Evolutionary conservation across 345 rosid genomes (phyloP).

Genomic region (Eucalyptus decipiens): DNA sequence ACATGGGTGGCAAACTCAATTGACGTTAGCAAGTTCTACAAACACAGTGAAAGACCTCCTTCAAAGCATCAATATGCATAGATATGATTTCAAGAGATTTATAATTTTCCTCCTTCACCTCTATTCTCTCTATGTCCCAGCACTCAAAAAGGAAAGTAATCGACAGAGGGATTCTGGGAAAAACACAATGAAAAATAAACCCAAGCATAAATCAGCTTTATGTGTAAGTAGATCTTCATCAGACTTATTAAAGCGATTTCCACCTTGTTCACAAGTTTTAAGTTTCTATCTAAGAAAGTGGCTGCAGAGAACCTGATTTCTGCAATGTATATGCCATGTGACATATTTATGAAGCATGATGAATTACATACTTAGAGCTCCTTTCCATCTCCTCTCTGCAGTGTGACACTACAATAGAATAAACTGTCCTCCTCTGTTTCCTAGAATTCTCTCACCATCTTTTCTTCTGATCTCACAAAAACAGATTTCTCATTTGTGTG

Average conservation of each 20-base stretch:
- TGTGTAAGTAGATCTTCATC: not conserved
- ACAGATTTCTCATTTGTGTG: not conserved
- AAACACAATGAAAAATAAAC: not conserved
- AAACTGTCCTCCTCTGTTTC: not conserved
- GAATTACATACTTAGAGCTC: not conserved
- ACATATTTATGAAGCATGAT: not conserved
- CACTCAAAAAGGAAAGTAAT: not conserved
- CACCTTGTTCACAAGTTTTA: not conserved
- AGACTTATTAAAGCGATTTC: not conserved
- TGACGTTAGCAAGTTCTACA: not conserved
- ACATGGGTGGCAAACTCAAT: not conserved
- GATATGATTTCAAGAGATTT: not conserved
- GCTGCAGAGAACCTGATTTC: not conserved
- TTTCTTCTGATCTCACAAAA: not conserved
- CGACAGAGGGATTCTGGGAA: not conserved
- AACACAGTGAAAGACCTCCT: not conserved
- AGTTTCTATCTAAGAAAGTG: not conserved
- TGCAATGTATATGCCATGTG: not conserved
- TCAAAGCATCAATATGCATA: not conserved
- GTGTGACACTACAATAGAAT: not conserved
- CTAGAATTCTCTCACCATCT: not conserved
- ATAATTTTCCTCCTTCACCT: not conserved
- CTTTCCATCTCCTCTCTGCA: not conserved
- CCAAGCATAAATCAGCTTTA: not conserved
- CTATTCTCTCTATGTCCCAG: not conserved